These are phyloP conservation scores for Candida sakaeoensis DNA, from an alignment of 805 yeast species.

Conservation along the genomic window DNA sequence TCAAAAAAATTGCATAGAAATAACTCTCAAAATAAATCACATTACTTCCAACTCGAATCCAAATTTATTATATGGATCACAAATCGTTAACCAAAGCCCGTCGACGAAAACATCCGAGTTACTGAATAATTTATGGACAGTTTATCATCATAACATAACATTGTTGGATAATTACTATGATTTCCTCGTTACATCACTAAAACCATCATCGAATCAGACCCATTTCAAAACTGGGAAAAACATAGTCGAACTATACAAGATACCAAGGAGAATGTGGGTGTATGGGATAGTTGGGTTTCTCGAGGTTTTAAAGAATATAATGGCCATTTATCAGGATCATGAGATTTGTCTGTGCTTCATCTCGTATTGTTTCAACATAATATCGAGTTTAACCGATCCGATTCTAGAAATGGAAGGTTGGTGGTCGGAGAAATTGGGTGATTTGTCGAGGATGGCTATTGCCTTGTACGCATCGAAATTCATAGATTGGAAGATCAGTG, in stretches of 20 bases:
- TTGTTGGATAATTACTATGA: slow-evolving; percentile 70
- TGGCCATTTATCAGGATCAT: slow-evolving; percentile 70
- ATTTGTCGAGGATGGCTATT: slow-evolving; percentile 82
- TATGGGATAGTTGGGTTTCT: slow-evolving; percentile 79
- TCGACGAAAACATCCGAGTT: slow-evolving; percentile 44
- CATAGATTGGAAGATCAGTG: slow-evolving; percentile 81
- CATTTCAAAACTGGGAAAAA: slow-evolving; percentile 71
- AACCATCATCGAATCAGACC: slow-evolving; percentile 49
- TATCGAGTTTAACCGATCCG: slow-evolving; percentile 52
- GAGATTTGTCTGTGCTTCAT: slow-evolving; percentile 76
- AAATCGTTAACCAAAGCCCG: slow-evolving; percentile 12
- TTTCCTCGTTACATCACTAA: slow-evolving; percentile 64
- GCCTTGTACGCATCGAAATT: slow-evolving; percentile 75
- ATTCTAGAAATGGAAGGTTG: slow-evolving; percentile 57
- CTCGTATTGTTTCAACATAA: slow-evolving; percentile 63
- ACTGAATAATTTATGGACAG: slow-evolving; percentile 63
- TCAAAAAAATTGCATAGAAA: slow-evolving; percentile 64
- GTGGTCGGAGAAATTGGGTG: slow-evolving; percentile 88
- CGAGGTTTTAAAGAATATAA: slow-evolving; percentile 72
- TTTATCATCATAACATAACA: slow-evolving; percentile 63
- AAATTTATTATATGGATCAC: slow-evolving; percentile 12
- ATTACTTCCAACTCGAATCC: slow-evolving; percentile 27
- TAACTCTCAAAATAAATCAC: slow-evolving; percentile 48
- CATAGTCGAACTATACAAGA: slow-evolving; percentile 71
- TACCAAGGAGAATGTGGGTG: slow-evolving; percentile 79